Percentiles rank a stretch among this genome's conserved stretches.
These are phyloP conservation scores for Sequoia sempervirens DNA, from an alignment of 75 land plant genomes.

Conservation along the genomic window DNA sequence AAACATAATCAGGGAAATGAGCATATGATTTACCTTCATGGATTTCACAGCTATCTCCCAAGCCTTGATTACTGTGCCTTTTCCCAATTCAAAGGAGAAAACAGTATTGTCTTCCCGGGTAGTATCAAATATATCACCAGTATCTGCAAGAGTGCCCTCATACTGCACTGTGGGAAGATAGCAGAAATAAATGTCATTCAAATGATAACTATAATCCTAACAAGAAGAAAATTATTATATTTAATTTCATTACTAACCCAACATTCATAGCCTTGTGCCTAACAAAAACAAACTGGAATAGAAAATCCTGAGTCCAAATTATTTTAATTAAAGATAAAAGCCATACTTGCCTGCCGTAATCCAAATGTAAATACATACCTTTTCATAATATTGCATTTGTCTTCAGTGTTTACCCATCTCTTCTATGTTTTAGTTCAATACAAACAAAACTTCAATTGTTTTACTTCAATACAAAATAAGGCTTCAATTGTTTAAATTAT, in stretches of 20 bases:
- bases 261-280: background rate
- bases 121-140: slow-evolving; percentile 84
- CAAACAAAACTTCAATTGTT: background rate
- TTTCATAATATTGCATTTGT: background rate
- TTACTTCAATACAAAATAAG: background rate
- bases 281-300: background rate
- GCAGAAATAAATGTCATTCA: background rate
- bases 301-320: background rate
- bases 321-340: background rate
- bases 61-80: slow-evolving; percentile 80
- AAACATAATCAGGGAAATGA: background rate
- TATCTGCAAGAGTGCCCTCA: slow-evolving; percentile 79
- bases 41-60: slow-evolving; percentile 91
- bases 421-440: background rate
- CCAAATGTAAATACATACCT: background rate
- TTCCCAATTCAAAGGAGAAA: slow-evolving; percentile 84
- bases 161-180: slow-evolving; percentile 63
- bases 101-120: slow-evolving; percentile 87
- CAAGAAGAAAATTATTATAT: background rate
- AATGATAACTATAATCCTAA: background rate
- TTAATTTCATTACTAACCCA: background rate
- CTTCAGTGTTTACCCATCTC: background rate
- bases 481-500: background rate
- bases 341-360: background rate
- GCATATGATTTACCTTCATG: slow-evolving; percentile 60